Base-by-base conservation (phyloP, 495 filamentous ascomycete species). In the Neurospora hispaniola region DNA sequence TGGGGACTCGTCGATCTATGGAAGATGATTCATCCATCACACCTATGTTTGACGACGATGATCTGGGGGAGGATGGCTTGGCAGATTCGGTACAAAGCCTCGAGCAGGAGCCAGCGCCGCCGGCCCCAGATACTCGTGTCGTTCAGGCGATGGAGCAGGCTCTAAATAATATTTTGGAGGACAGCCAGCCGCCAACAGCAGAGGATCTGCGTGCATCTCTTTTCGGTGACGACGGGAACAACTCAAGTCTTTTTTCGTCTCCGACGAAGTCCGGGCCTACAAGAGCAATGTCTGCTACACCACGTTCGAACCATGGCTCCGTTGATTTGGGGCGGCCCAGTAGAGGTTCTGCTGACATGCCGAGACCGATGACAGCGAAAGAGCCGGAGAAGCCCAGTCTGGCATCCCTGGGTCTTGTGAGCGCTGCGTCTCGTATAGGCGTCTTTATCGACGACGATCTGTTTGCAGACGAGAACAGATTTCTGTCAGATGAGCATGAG, bases 81-180 rank as follows among this genome's bases (percentile, higher is more conserved):
- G 81, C 77, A 41, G 85, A 85, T 71, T 89, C 87, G 1, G 75
- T 87, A 11, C 80, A 85, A 31, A 89, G 86, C 68, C 81, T 89
- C 12, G 86, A 88, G 40, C 84, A 85, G 69, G 83, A 85, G 6
- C 70, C 74, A 2, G 79, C 80, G 38, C 80, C 76, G 1, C 75
- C 78, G 0, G 81, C 84, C 10, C 85, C 86, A 5, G 86, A 88
- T 72, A 88, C 82, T 0, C 84, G 82, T 42, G 87, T 97, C 42
- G 93, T 99, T 20, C 89, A 97, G 81, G 96, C 93, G 0, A 94
- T 99, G 92, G 94, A 98, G 80, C 90, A 89, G 70, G 96, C 96
- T 68, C 84, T 99, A n/a, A 97, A 92, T 76, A 92, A 94, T 74
- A 99, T 99, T 70, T 92, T 99, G 80, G 94, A 93, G 72, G 89